These are phyloP conservation scores for Lactifluus piperatus DNA, from an alignment of 768 basidiomycete species.

Conservation along the genomic window DNA sequence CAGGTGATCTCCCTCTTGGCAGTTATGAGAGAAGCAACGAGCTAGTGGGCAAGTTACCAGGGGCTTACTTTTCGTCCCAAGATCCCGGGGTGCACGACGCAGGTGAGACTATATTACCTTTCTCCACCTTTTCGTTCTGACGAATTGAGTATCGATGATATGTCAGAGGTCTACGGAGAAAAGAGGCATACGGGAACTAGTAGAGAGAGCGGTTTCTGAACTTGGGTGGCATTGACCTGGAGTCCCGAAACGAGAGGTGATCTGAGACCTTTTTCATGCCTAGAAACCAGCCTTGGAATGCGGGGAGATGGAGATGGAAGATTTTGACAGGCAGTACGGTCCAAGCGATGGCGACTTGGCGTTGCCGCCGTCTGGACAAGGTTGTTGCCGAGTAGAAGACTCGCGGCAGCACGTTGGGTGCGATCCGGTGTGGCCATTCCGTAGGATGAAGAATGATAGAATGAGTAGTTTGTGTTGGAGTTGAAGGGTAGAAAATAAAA, in stretches of 20 bases:
- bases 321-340: neutral
- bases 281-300: neutral
- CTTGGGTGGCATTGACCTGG: constrained; percentile 11
- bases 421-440: neutral
- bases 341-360: neutral
- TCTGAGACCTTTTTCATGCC: neutral
- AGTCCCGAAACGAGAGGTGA: neutral
- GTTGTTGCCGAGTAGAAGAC: neutral
- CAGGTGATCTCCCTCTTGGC: neutral
- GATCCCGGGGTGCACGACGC: neutral
- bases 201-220: constrained; percentile 5
- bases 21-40: neutral
- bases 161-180: neutral
- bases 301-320: neutral
- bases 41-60: neutral
- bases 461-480: neutral
- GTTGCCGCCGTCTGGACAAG: neutral
- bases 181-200: neutral
- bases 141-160: neutral
- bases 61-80: neutral
- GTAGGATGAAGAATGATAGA: neutral
- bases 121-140: neutral
- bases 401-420: neutral
- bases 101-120: neutral
- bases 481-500: neutral